A percentile compares a stretch with the other conserved stretches of the same genome.
Evolutionary conservation across 2,329 filamentous ascomycete species (phyloP).

Genomic region (Talaromyces sp.): DNA sequence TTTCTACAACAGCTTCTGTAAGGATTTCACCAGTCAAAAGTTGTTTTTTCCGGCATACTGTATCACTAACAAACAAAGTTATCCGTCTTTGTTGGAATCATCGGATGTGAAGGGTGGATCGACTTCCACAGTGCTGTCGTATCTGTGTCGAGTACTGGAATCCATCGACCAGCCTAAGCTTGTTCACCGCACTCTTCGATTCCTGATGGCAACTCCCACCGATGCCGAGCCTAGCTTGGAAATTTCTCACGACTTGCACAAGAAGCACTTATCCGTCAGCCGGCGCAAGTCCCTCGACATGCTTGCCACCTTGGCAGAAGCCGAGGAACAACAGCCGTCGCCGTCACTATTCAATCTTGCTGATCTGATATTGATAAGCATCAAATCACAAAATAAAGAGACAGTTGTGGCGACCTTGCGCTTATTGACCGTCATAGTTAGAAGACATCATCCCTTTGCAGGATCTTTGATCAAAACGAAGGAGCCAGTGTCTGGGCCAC

Average conservation of each 20-base stretch:
- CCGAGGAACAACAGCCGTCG: conserved; percentile 64
- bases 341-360: conserved; percentile 89
- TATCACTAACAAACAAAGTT: conserved; percentile 48
- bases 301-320: conserved; percentile 69
- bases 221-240: conserved; percentile 35
- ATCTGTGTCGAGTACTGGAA: conserved; percentile 84
- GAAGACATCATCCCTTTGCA: conserved; percentile 83
- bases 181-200: conserved; percentile 88
- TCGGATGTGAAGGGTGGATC: conserved; percentile 96
- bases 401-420: conserved; percentile 87
- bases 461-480: conserved; percentile 56
- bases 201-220: conserved; percentile 72
- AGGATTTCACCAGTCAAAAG: conserved; percentile 28
- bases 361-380: conserved; percentile 79
- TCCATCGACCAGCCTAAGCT: conserved; percentile 89
- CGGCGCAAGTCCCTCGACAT: conserved; percentile 87
- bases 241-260: conserved; percentile 56
- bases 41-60: not conserved
- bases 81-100: conserved; percentile 91
- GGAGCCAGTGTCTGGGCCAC: conserved; percentile 11
- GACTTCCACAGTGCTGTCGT: conserved; percentile 90
- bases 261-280: conserved; percentile 46
- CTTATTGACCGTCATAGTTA: conserved; percentile 77
- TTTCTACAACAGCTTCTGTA: conserved; percentile 92
- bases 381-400: conserved; percentile 77